Conservation (phyloP, 306 rosid genomes). For the Gleditsia sinensis region DNA sequence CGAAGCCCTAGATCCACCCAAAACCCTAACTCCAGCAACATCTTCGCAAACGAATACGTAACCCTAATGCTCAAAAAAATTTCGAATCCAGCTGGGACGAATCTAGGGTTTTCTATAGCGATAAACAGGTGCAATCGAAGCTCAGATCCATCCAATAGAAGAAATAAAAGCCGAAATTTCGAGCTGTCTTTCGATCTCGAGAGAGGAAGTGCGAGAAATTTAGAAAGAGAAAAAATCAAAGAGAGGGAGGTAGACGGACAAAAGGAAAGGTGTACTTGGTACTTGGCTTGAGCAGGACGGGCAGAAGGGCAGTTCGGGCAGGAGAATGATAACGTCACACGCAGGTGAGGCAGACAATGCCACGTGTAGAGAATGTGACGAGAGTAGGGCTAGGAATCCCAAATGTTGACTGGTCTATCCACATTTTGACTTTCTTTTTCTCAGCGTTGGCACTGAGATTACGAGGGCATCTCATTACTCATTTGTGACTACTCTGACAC, state of each 20-base stretch:
- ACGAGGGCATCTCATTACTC: background rate
- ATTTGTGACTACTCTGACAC: conserved; percentile 1
- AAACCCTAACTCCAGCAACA: conserved; percentile 31
- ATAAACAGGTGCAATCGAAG: conserved; percentile 25
- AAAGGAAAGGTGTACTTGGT: conserved; percentile 48
- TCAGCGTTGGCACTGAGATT: background rate
- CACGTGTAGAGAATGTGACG: conserved; percentile 21
- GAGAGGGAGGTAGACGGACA: conserved; percentile 25
- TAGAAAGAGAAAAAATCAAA: conserved; percentile 38
- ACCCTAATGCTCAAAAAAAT: conserved; percentile 28
- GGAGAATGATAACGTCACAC: conserved; percentile 41
- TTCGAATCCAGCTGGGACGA: background rate
- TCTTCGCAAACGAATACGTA: background rate
- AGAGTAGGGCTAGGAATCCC: conserved; percentile 13
- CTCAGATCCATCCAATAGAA: background rate
- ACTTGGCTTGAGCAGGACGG: conserved; percentile 37
- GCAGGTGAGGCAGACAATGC: conserved; percentile 5
- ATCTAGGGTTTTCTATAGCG: background rate
- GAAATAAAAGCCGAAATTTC: conserved; percentile 28
- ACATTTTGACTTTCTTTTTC: conserved; percentile 37
- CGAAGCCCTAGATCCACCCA: conserved; percentile 41
- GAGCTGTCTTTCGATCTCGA: conserved; percentile 46
- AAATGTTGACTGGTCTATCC: conserved; percentile 34
- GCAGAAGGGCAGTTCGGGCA: conserved; percentile 46
- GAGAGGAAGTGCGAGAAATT: conserved; percentile 30